Evolutionary conservation across 305 asterid species (phyloP).

Genomic region (Solanum hybrid): DNA sequence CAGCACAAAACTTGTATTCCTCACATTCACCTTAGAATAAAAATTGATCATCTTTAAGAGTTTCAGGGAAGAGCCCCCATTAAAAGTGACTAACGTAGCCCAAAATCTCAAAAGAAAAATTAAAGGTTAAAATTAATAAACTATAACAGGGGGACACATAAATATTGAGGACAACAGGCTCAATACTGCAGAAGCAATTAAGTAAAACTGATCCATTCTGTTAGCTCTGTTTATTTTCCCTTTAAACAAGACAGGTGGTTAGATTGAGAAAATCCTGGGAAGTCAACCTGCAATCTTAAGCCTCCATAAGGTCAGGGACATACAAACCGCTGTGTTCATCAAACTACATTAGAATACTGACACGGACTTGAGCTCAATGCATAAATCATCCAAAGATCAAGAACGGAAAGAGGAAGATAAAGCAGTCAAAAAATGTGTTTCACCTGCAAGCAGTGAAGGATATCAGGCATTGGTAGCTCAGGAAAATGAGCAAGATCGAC

Average conservation of each 20-base stretch:
- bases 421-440: background rate
- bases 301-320: background rate
- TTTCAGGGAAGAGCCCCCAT: background rate
- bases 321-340: background rate
- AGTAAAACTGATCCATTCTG: background rate
- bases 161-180: background rate
- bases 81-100: background rate
- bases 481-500: constrained; percentile 83
- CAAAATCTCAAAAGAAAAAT: background rate
- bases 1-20: background rate
- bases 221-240: background rate
- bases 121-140: background rate
- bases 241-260: background rate
- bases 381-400: background rate
- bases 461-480: constrained; percentile 97
- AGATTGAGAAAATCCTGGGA: background rate
- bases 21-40: background rate
- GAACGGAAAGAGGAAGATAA: background rate
- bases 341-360: background rate
- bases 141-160: background rate
- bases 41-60: background rate
- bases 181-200: background rate
- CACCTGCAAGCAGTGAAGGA: constrained; percentile 91
- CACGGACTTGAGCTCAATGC: background rate
- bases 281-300: background rate